Conservation (phyloP, 352 stramenopile species). For the Phytophthora macrochlamydospora region DNA sequence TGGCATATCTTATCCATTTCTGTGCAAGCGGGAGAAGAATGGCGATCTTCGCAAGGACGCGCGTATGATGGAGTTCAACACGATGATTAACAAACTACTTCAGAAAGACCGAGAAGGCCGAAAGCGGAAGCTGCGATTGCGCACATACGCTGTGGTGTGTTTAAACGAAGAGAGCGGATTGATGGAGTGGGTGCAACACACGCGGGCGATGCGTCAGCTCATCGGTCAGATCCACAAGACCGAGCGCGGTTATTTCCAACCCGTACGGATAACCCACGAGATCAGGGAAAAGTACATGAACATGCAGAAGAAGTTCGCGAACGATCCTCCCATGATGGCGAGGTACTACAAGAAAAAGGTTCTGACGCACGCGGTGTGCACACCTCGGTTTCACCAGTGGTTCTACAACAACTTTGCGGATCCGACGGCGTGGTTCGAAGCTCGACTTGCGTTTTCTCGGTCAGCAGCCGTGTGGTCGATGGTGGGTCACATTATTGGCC, state of each 20-base stretch:
- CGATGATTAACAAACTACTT: constrained; percentile 99
- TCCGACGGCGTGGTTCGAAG: constrained; percentile 98
- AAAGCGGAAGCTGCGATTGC: constrained; percentile 93
- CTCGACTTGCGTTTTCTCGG: constrained; percentile 83
- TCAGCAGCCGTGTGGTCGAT: constrained; percentile 97
- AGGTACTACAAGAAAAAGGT: constrained; percentile 74
- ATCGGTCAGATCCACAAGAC: constrained; percentile 90
- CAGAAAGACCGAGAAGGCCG: constrained; percentile 88
- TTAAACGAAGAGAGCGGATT: constrained; percentile 99
- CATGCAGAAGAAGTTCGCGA: constrained; percentile 88
- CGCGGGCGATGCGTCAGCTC: constrained; percentile 92
- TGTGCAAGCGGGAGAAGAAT: constrained; percentile 98
- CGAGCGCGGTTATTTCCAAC: constrained; percentile 83
- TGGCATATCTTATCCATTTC: constrained; percentile 86
- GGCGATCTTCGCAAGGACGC: constrained; percentile 99
- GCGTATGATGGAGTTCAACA: constrained; percentile 99
- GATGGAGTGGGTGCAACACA: constrained; percentile 99
- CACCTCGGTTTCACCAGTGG: constrained; percentile 98
- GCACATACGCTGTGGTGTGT: constrained; percentile 99
- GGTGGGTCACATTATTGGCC: constrained; percentile 95
- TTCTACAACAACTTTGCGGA: constrained; percentile 98
- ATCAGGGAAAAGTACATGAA: constrained; percentile 88
- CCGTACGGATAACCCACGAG: constrained; percentile 74
- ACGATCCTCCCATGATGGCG: constrained; percentile 82
- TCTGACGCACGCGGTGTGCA: constrained; percentile 78